Evolutionary conservation across 257 asterid genomes (phyloP), one percentile per base, ranked within the genome.

Genomic region (Solanum commersonii): DNA sequence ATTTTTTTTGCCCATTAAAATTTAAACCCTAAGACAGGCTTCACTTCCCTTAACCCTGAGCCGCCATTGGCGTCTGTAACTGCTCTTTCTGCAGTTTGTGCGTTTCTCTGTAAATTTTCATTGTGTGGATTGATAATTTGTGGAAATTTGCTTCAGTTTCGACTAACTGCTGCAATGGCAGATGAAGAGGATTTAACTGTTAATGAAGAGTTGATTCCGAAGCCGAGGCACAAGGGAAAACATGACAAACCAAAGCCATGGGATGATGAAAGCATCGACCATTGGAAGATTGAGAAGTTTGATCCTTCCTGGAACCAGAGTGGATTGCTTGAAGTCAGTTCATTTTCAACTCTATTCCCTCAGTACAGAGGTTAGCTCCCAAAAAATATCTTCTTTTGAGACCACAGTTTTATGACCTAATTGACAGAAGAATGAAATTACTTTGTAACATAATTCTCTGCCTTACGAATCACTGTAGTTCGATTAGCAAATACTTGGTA

Each of bases 271-370:
- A 91, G 90, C 87, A 93, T 95, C 37, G 98, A 95, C 37, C 96
- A 94, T 76, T 94, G 98, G 98, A 94, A 92, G 92, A 74, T 94
- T 87, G 98, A 95, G 27, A 95, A 92, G 89, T 95, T 95, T 81
- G 98, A 95, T 40, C 95, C 96, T 15, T 91, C 95, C 3, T 94
- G 96, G 98, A 95, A 95, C 40, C 94, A 90, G 27, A 37, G 89
- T 44, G 98, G 96, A 70, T 87, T 95, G 96, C 91, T 94, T 40
- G 98, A 93, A 91, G 95, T 91, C 70, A 93, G 94, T 92, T 88
- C 95, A 5, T 95, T 95, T 85, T 95, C 98, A 56, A 95, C 98
- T 34, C 97, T 95, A 35, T 95, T 95, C 90, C 98, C 97, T 67
- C 90, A 87, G 31, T 94, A 94, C 86, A 90, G 92, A 89, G 94